These are phyloP conservation scores for Talaromyces adpressus DNA, from an alignment of 495 filamentous ascomycete species.

Conservation along the genomic window DNA sequence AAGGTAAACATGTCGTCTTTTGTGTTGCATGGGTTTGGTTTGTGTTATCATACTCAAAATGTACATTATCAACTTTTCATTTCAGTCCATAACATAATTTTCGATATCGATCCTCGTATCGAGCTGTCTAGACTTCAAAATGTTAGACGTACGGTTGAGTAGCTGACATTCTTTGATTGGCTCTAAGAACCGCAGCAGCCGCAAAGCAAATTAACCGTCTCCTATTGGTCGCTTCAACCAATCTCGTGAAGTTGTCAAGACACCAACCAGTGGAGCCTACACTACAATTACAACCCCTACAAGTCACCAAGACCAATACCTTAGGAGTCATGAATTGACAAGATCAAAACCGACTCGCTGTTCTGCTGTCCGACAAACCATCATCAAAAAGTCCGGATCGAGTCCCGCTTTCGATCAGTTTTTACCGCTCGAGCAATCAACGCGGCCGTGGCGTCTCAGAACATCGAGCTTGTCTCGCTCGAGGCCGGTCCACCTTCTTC, in stretches of 20 bases:
- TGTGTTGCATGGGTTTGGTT: not conserved
- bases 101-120: too few species aligned
- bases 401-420: not conserved
- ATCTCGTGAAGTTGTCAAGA: not conserved
- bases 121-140: not conserved
- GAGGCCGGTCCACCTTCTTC: slow-evolving; percentile 12
- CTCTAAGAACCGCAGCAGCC: not conserved
- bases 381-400: not conserved
- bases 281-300: not conserved
- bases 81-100: not conserved
- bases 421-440: not conserved
- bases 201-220: not conserved
- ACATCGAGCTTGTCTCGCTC: slow-evolving; percentile 34
- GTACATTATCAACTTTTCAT: not conserved
- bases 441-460: slow-evolving; percentile 21
- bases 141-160: not conserved
- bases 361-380: not conserved
- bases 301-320: not conserved
- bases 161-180: not conserved
- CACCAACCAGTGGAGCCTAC: not conserved
- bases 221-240: not conserved
- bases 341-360: not conserved
- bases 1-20: slow-evolving; percentile 10
- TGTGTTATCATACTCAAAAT: not conserved
- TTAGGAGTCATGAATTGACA: not conserved